phyloP scores from a whole-genome alignment of 345 rosid genomes.

The Raphanus sativus region DNA sequence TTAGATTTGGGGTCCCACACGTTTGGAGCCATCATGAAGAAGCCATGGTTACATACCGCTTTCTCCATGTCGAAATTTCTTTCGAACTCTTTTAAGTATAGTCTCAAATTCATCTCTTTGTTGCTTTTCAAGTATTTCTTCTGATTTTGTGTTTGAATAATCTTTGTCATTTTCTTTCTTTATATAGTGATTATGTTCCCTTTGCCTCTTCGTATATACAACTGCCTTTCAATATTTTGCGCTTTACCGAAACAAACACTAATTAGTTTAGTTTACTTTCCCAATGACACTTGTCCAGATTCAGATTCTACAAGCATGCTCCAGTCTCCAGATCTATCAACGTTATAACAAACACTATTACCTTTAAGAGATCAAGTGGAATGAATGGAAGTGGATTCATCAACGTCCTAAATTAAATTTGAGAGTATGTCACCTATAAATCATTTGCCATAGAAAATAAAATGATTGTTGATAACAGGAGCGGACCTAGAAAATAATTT shows the following conservation, averaged over 20 bases:
- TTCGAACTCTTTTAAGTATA: neutral
- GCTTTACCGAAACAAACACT: neutral
- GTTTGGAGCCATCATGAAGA: constrained; percentile 61
- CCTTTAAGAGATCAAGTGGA: neutral
- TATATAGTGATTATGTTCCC: neutral
- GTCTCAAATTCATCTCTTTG: constrained; percentile 29
- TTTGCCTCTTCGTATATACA: neutral
- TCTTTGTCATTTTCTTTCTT: neutral
- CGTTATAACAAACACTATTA: neutral
- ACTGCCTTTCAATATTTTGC: neutral
- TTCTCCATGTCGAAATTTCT: constrained; percentile 39
- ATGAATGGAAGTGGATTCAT: neutral
- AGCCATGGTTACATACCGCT: constrained; percentile 57
- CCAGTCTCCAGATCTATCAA: neutral
- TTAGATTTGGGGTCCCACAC: constrained; percentile 40
- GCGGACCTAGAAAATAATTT: no score
- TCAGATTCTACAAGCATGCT: neutral
- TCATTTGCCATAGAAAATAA: no score
- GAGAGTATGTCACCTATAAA: no score
- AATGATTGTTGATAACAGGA: no score
- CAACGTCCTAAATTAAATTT: neutral
- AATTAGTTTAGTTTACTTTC: neutral
- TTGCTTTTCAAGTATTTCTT: neutral
- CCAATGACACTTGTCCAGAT: neutral
- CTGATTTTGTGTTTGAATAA: neutral